Evolutionary conservation across 495 filamentous ascomycete genomes (phyloP).

Genomic region (Pyrenula aspistea): DNA sequence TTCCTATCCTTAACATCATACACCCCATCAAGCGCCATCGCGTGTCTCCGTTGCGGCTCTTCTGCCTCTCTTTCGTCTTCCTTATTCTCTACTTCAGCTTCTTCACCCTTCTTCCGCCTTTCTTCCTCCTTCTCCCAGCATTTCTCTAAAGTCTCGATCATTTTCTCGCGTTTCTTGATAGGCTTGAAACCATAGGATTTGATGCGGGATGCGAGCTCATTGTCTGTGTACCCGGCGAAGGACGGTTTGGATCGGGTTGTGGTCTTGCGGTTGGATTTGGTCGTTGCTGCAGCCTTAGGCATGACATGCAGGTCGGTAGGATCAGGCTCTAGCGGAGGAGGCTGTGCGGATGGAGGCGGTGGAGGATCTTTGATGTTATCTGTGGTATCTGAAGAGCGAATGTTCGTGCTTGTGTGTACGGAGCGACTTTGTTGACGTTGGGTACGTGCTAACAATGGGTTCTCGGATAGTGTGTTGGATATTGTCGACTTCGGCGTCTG

Average conservation of each 20-base stretch:
- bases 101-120: slow-evolving; percentile 1
- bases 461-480: not conserved
- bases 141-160: slow-evolving; percentile 59
- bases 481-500: not conserved
- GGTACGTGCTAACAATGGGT: not conserved
- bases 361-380: not conserved
- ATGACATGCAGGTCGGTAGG: too few species aligned
- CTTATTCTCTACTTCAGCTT: not conserved
- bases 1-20: not conserved
- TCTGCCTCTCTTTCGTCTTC: not conserved
- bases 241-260: slow-evolving; percentile 2
- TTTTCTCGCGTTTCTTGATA: slow-evolving; percentile 53
- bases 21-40: not conserved
- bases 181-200: slow-evolving; percentile 62
- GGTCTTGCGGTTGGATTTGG: not conserved
- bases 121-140: slow-evolving; percentile 53
- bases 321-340: not conserved
- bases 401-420: not conserved
- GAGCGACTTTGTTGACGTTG: not conserved
- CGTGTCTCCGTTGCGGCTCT: not conserved
- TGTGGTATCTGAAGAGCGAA: not conserved
- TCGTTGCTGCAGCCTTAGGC: too few species aligned
- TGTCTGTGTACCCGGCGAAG: slow-evolving; percentile 41
- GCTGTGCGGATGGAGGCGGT: not conserved
- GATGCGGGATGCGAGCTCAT: slow-evolving; percentile 50